These are phyloP conservation scores for Myriosclerotinia curreyana DNA, from an alignment of 2,329 filamentous ascomycete species.

Conservation along the genomic window DNA sequence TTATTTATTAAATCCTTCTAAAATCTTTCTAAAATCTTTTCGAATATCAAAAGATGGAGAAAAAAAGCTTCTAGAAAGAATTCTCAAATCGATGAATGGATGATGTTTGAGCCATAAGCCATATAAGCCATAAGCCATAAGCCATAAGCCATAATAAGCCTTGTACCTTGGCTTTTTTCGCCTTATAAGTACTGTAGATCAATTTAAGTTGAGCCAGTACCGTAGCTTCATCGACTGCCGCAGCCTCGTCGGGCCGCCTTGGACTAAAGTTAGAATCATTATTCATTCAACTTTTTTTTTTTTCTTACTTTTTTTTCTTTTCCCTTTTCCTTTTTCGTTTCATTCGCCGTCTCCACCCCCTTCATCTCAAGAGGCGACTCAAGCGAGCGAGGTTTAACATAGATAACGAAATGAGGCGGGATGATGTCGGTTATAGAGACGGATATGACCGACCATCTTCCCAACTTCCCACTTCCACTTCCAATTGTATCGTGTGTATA, in stretches of 20 bases:
- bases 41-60: slow-evolving; percentile 1
- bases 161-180: slow-evolving; percentile 1
- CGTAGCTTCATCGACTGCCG: slow-evolving; percentile 1
- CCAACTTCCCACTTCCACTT: too few species aligned
- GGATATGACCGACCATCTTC: neutral
- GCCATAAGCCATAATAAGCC: too few species aligned
- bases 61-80: neutral
- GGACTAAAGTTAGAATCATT: neutral
- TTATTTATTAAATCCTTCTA: too few species aligned
- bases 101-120: neutral
- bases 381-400: neutral
- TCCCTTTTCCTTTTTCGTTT: too few species aligned
- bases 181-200: slow-evolving; percentile 5
- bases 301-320: too few species aligned
- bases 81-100: neutral
- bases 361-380: neutral
- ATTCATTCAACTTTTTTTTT: neutral
- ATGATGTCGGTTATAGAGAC: neutral
- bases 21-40: neutral
- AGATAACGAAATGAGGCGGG: slow-evolving; percentile 6
- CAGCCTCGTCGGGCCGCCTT: slow-evolving; percentile 12
- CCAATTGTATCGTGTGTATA: neutral
- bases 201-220: neutral
- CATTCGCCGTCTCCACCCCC: neutral
- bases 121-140: too few species aligned